Conservation (phyloP, 768 basidiomycete species). For the Rhizopogon vesiculosus region DNA sequence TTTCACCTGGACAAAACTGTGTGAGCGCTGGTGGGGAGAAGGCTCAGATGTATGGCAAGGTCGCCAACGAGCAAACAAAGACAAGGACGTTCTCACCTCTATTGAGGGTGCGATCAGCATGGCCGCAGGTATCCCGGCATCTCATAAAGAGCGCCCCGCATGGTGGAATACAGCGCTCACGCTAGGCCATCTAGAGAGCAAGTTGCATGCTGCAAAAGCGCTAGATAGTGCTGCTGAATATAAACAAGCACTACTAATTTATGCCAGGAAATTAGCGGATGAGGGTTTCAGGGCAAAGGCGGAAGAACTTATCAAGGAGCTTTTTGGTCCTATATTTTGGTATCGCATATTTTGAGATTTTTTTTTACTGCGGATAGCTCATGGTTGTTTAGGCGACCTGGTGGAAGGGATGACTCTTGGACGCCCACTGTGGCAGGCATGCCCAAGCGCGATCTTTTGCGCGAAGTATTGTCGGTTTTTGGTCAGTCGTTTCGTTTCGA, state of each 20-base stretch:
- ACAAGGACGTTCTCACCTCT: constrained; percentile 50
- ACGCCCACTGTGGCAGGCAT: constrained; percentile 63
- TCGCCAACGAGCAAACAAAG: constrained; percentile 49
- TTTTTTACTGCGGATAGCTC: neutral
- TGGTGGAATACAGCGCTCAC: constrained; percentile 86
- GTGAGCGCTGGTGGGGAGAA: constrained; percentile 80
- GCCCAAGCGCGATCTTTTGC: constrained; percentile 76
- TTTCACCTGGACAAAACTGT: constrained; percentile 67
- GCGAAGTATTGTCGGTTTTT: constrained; percentile 74
- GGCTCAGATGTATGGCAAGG: constrained; percentile 83
- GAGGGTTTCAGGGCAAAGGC: constrained; percentile 86
- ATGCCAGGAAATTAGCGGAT: constrained; percentile 83
- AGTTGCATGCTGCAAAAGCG: constrained; percentile 64
- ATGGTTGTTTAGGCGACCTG: constrained; percentile 53
- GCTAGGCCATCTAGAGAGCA: constrained; percentile 84
- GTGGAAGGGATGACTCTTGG: constrained; percentile 60
- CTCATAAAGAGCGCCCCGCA: constrained; percentile 49
- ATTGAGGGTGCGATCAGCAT: constrained; percentile 43
- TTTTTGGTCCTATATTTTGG: constrained; percentile 90
- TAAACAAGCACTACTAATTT: constrained; percentile 66
- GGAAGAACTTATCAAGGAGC: constrained; percentile 87
- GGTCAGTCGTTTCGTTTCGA: constrained; percentile 42
- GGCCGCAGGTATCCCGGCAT: constrained; percentile 29
- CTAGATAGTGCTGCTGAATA: constrained; percentile 87
- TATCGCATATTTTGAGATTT: constrained; percentile 33